phyloP scores from a whole-genome alignment of 768 basidiomycete genomes.

The Trametes gibbosa region DNA sequence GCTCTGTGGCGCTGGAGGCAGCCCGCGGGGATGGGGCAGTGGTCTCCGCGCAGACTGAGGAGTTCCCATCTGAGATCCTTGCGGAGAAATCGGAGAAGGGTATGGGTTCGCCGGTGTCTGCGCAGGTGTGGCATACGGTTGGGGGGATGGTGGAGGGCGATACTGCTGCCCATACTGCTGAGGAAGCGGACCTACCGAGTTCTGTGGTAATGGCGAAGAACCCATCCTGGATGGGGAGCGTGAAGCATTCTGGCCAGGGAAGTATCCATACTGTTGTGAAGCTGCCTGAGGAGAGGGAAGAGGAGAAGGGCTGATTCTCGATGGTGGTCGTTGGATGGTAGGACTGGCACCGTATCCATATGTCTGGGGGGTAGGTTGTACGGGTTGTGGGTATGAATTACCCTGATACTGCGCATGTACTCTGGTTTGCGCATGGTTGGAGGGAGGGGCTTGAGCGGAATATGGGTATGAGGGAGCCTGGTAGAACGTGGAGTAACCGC shows the following conservation, averaged over 20 bases:
- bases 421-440: conserved; percentile 2
- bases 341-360: not conserved
- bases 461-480: conserved; percentile 7
- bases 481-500: conserved; percentile 12
- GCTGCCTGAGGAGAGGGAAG: not conserved
- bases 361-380: not conserved
- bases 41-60: conserved; percentile 19
- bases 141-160: conserved; percentile 13
- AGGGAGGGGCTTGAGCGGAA: not conserved
- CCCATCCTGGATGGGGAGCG: conserved; percentile 1
- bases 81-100: conserved; percentile 15
- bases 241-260: not conserved
- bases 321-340: not conserved
- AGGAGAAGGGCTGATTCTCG: not conserved
- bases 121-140: not conserved
- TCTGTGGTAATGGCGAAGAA: not conserved
- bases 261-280: not conserved
- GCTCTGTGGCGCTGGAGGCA: conserved; percentile 17
- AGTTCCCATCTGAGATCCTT: not conserved
- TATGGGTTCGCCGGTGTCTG: conserved; percentile 1
- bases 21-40: conserved; percentile 21
- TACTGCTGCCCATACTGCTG: conserved; percentile 8
- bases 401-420: conserved; percentile 6
- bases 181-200: not conserved
- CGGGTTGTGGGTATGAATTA: not conserved